phyloP scores from a whole-genome alignment of 768 basidiomycete species.

The Boletales sp. region DNA sequence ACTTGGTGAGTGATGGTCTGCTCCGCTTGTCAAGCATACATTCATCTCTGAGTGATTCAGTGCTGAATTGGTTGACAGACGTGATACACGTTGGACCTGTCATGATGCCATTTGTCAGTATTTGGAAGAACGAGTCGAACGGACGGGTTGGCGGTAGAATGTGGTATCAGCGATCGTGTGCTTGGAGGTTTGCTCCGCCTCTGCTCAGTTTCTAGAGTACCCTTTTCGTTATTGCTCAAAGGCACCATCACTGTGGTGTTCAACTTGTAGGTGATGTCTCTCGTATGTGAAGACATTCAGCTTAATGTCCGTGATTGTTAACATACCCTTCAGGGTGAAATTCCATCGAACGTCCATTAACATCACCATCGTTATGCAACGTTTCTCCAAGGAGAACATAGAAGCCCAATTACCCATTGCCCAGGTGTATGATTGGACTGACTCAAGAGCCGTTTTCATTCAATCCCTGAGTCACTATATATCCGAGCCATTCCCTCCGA shows the following conservation, averaged over 20 bases:
- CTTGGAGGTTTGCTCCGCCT: conserved; percentile 54
- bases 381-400: conserved; percentile 54
- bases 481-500: conserved; percentile 43
- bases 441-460: conserved; percentile 47
- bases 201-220: conserved; percentile 4
- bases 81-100: conserved; percentile 44
- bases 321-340: conserved; percentile 65
- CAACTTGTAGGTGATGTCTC: conserved; percentile 49
- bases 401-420: conserved; percentile 27
- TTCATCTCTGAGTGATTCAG: conserved; percentile 30
- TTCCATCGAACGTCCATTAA: conserved; percentile 15
- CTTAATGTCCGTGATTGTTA: conserved; percentile 44
- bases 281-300: conserved; percentile 7
- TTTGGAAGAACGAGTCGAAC: too few relatives aligned
- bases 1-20: conserved; percentile 8
- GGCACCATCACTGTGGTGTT: conserved; percentile 80
- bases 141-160: conserved; percentile 51
- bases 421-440: neutral
- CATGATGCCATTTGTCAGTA: neutral
- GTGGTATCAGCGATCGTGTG: conserved; percentile 67
- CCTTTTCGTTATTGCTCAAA: conserved; percentile 19
- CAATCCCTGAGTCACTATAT: conserved; percentile 64
- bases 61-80: conserved; percentile 70
- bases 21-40: neutral
- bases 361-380: conserved; percentile 9